Conservation (phyloP, 306 rosid genomes). For the Pueraria montana region DNA sequence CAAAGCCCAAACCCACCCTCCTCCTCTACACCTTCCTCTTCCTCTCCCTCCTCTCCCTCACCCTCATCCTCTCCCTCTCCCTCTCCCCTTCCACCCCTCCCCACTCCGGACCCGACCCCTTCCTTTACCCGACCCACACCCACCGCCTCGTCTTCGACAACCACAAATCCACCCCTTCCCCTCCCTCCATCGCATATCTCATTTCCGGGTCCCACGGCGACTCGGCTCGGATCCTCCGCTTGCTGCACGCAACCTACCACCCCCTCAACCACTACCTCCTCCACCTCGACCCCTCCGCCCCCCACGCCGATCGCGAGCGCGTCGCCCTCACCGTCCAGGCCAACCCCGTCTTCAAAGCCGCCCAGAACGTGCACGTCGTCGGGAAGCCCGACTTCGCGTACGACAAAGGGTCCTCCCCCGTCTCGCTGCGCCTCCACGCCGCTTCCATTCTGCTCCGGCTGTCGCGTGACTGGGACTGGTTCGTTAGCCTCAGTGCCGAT, state of each 20-base stretch:
- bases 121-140: slow-evolving; percentile 72
- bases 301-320: slow-evolving; percentile 68
- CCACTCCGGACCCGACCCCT: slow-evolving; percentile 68
- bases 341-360: slow-evolving; percentile 76
- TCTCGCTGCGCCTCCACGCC: slow-evolving; percentile 81
- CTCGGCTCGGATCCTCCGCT: slow-evolving; percentile 64
- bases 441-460: slow-evolving; percentile 82
- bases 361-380: slow-evolving; percentile 81
- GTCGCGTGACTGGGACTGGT: slow-evolving; percentile 89
- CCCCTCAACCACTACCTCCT: slow-evolving; percentile 87
- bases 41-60: slow-evolving; percentile 62
- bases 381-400: slow-evolving; percentile 87
- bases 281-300: slow-evolving; percentile 81
- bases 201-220: slow-evolving; percentile 76
- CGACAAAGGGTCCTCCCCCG: slow-evolving; percentile 70
- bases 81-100: neutral
- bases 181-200: slow-evolving; percentile 85
- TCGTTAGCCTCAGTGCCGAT: slow-evolving; percentile 70
- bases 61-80: slow-evolving; percentile 48
- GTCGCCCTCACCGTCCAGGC: slow-evolving; percentile 73
- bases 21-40: slow-evolving; percentile 63
- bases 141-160: slow-evolving; percentile 56
- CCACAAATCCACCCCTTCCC: slow-evolving; percentile 52
- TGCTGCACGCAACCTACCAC: slow-evolving; percentile 71
- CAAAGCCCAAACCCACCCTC: slow-evolving; percentile 55